Evolutionary conservation across 441 rosid species (phyloP).

Genomic region (Gossypium trilobum): DNA sequence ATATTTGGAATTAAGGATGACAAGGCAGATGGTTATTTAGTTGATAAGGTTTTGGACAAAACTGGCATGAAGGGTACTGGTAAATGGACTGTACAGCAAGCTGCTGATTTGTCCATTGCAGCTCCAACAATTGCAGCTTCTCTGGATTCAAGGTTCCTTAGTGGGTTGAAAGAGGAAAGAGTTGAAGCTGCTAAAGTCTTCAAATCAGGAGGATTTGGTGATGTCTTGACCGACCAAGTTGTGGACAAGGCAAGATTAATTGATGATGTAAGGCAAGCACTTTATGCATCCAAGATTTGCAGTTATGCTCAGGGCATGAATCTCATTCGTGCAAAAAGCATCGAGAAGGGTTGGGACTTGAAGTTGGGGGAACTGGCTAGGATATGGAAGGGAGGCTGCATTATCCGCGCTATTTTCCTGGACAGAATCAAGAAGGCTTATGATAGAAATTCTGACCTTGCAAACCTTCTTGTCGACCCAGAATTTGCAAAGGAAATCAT

Average conservation of each 20-base stretch:
- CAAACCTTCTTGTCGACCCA: constrained; percentile 5
- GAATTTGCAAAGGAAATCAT: constrained; percentile 7
- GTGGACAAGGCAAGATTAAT: constrained; percentile 5
- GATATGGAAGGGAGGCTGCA: constrained; percentile 8
- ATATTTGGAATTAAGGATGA: constrained; percentile 5
- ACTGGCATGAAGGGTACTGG: constrained; percentile 7
- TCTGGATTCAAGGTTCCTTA: constrained; percentile 9
- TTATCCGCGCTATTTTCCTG: neutral
- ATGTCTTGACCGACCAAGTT: neutral
- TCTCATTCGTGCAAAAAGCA: neutral
- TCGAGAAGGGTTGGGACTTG: constrained; percentile 8
- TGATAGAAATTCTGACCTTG: neutral
- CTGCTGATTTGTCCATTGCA: neutral
- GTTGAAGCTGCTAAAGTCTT: constrained; percentile 2
- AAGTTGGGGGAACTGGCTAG: constrained; percentile 9
- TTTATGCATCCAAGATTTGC: constrained; percentile 8
- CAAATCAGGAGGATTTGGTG: neutral
- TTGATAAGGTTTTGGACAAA: constrained; percentile 1
- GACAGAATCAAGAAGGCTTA: constrained; percentile 8
- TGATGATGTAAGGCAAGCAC: constrained; percentile 5
- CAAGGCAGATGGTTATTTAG: neutral
- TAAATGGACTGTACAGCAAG: constrained; percentile 8
- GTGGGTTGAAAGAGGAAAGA: neutral
- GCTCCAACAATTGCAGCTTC: neutral
- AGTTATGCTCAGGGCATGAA: constrained; percentile 10